Conservation (phyloP, 441 rosid species). For the Mallotus japonicus region DNA sequence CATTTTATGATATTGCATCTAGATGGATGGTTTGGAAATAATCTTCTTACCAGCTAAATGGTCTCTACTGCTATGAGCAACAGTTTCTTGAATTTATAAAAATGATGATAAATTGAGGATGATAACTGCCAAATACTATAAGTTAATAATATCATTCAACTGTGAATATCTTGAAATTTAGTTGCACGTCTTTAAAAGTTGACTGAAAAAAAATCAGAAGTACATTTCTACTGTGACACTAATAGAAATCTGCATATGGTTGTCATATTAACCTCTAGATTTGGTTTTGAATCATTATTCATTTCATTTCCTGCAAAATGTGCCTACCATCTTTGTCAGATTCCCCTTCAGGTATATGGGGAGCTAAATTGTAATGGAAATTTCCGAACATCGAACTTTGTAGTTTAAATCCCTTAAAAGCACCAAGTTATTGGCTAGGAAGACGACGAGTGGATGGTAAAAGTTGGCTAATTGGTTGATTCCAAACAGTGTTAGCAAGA, state of each 20-base stretch:
- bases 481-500: background rate
- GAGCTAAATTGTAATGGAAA: background rate
- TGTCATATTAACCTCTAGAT: background rate
- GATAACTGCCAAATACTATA: background rate
- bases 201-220: too few species aligned
- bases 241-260: background rate
- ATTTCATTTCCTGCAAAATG: background rate
- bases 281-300: background rate
- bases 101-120: background rate
- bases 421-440: background rate
- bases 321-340: background rate
- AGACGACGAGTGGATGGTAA: background rate
- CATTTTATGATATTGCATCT: background rate
- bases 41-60: constrained; percentile 1
- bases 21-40: background rate
- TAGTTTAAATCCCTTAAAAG: background rate
- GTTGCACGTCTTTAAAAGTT: background rate
- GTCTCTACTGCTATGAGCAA: background rate
- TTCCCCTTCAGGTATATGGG: background rate
- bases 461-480: background rate
- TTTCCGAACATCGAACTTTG: background rate
- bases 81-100: background rate
- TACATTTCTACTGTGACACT: background rate
- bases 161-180: background rate
- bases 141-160: background rate